phyloP scores from a whole-genome alignment of 495 filamentous ascomycete genomes.

The Bacidia gigantensis region DNA sequence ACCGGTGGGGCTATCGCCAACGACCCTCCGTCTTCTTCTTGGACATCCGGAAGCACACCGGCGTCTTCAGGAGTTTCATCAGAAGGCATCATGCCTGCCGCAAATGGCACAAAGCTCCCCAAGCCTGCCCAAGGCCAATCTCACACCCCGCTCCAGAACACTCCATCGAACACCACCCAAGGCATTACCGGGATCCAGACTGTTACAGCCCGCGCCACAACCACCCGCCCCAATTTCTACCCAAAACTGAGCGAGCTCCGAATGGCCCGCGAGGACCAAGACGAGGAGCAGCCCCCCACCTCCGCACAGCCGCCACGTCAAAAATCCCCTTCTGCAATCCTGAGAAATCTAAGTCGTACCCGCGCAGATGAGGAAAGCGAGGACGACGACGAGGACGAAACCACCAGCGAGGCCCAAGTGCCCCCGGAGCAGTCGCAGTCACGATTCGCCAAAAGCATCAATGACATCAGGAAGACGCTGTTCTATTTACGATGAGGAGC shows the following conservation, averaged over 20 bases:
- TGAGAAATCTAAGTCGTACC: too few relatives aligned
- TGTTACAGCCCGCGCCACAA: neutral
- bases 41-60: neutral
- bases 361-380: neutral
- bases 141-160: neutral
- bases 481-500: neutral
- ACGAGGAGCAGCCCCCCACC: neutral
- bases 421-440: neutral
- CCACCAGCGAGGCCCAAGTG: neutral
- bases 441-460: neutral
- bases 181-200: neutral
- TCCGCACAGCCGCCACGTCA: neutral
- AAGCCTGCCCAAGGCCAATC: slow-evolving; percentile 4
- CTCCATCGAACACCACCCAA: neutral
- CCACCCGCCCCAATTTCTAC: slow-evolving; percentile 5
- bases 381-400: slow-evolving; percentile 2
- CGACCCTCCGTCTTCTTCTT: neutral
- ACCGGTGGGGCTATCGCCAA: neutral
- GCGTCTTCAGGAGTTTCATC: neutral
- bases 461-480: slow-evolving; percentile 1
- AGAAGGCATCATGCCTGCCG: neutral
- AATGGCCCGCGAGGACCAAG: neutral
- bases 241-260: slow-evolving; percentile 10
- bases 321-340: too few relatives aligned
- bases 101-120: neutral